phyloP scores from a whole-genome alignment of 2,329 filamentous ascomycete genomes.

The Cryphonectria parasitica region DNA sequence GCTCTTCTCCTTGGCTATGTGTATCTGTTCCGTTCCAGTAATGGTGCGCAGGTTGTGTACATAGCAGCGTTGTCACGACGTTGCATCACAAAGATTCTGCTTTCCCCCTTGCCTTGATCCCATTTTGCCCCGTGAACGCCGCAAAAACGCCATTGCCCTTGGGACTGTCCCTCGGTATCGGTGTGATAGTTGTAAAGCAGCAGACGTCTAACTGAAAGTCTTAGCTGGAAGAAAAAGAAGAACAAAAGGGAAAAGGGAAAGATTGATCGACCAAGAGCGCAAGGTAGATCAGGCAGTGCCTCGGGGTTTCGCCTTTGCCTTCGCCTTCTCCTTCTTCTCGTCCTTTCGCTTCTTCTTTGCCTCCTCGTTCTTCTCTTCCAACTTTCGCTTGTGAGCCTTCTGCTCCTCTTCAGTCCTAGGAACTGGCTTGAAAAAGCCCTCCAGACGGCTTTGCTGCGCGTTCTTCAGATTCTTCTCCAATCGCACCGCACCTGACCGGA shows the following conservation, averaged over 20 bases:
- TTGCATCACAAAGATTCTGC: slow-evolving; percentile 7
- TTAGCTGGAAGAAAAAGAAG: no score
- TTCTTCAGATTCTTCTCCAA: slow-evolving; percentile 90
- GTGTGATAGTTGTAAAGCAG: slow-evolving; percentile 1
- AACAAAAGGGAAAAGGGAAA: no score
- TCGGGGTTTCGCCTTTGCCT: slow-evolving; percentile 83
- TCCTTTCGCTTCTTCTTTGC: slow-evolving; percentile 96
- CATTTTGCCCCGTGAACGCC: slow-evolving; percentile 23
- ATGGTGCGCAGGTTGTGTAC: no score
- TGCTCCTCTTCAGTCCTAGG: slow-evolving; percentile 88
- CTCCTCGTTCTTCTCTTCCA: slow-evolving; percentile 87
- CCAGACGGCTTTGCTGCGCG: slow-evolving; percentile 85
- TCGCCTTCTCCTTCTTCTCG: slow-evolving; percentile 94
- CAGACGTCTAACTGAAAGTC: slow-evolving; percentile 3
- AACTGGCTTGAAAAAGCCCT: slow-evolving; percentile 95
- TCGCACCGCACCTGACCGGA: slow-evolving; percentile 75
- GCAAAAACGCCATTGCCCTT: slow-evolving; percentile 24
- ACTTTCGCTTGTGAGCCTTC: slow-evolving; percentile 84
- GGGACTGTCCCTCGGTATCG: slow-evolving; percentile 22
- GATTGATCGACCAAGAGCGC: background rate
- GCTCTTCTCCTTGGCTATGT: background rate
- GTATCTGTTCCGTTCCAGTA: background rate
- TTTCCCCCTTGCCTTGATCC: slow-evolving; percentile 5
- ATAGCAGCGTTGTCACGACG: background rate
- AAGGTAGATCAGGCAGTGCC: slow-evolving; percentile 52